phyloP scores from a whole-genome alignment of 495 filamentous ascomycete genomes.

The Penicillium subrubescens region DNA sequence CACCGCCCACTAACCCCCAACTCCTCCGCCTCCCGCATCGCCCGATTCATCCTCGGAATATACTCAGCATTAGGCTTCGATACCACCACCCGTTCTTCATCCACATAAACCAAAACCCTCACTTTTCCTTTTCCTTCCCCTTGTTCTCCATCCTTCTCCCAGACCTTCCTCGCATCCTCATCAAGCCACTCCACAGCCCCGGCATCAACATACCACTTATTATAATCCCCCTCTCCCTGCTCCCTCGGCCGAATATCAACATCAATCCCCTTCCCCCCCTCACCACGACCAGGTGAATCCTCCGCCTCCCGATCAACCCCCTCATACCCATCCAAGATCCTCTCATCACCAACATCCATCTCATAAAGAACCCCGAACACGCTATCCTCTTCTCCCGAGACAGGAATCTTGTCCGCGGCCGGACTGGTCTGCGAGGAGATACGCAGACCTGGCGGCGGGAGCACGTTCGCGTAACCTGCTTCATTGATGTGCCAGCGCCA shows the following conservation, averaged over 20 bases:
- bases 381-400: conserved; percentile 28
- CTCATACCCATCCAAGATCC: conserved; percentile 45
- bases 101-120: conserved; percentile 60
- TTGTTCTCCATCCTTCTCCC: background rate
- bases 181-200: conserved; percentile 38
- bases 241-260: conserved; percentile 46
- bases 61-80: conserved; percentile 61
- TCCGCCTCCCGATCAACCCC: conserved; percentile 36
- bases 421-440: conserved; percentile 25
- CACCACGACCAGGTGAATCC: background rate
- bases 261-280: conserved; percentile 25
- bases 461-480: conserved; percentile 70
- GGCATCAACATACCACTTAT: conserved; percentile 44
- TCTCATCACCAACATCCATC: conserved; percentile 44
- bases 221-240: conserved; percentile 40
- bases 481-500: conserved; percentile 70
- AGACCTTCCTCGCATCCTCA: conserved; percentile 4
- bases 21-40: conserved; percentile 59
- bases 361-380: conserved; percentile 66
- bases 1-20: conserved; percentile 59
- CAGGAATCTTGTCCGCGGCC: conserved; percentile 21
- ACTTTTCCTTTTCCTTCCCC: conserved; percentile 10
- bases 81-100: conserved; percentile 43
- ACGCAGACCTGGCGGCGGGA: conserved; percentile 39
- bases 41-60: conserved; percentile 67